Conservation (phyloP, 495 filamentous ascomycete species). For the Aspergillus olivimuriae region DNA sequence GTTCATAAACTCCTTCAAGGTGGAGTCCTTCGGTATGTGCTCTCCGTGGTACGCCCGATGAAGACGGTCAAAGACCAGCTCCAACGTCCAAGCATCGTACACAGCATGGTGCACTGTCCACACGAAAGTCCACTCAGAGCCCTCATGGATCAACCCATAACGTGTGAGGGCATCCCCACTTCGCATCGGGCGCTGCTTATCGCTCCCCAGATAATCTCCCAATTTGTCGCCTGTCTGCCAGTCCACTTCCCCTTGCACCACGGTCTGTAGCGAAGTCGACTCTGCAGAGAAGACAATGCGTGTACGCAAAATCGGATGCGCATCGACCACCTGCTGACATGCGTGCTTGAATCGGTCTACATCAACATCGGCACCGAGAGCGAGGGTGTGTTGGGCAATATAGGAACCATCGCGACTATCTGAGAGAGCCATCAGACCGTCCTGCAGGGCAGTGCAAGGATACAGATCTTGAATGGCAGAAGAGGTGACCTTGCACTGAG, state of each 20-base stretch:
- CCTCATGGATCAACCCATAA: slow-evolving; percentile 29
- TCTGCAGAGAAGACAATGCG: slow-evolving; percentile 23
- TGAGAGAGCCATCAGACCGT: slow-evolving; percentile 48
- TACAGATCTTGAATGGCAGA: slow-evolving; percentile 10
- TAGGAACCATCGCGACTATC: slow-evolving; percentile 22
- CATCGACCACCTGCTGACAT: slow-evolving; percentile 27
- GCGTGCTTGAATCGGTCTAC: slow-evolving; percentile 28
- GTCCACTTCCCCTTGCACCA: slow-evolving; percentile 1
- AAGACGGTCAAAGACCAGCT: slow-evolving; percentile 7
- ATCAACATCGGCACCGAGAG: slow-evolving; percentile 20
- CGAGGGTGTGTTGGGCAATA: slow-evolving; percentile 24
- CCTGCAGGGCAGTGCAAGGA: slow-evolving; percentile 55
- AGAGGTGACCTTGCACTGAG: slow-evolving; percentile 5
- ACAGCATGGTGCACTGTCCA: slow-evolving; percentile 27
- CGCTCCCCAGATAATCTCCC: slow-evolving; percentile 25
- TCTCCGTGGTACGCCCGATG: slow-evolving; percentile 6
- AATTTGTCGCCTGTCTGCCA: slow-evolving; percentile 3
- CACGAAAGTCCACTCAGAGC: slow-evolving; percentile 12
- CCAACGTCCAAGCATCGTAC: slow-evolving; percentile 25
- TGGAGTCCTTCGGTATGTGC: neutral
- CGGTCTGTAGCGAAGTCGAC: slow-evolving; percentile 5
- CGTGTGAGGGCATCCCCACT: slow-evolving; percentile 40
- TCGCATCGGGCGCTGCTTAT: slow-evolving; percentile 32
- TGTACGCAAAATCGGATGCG: slow-evolving; percentile 35
- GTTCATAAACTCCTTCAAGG: slow-evolving; percentile 21